Evolutionary conservation across 495 filamentous ascomycete species (phyloP).

Genomic region (Trichoderma virens): DNA sequence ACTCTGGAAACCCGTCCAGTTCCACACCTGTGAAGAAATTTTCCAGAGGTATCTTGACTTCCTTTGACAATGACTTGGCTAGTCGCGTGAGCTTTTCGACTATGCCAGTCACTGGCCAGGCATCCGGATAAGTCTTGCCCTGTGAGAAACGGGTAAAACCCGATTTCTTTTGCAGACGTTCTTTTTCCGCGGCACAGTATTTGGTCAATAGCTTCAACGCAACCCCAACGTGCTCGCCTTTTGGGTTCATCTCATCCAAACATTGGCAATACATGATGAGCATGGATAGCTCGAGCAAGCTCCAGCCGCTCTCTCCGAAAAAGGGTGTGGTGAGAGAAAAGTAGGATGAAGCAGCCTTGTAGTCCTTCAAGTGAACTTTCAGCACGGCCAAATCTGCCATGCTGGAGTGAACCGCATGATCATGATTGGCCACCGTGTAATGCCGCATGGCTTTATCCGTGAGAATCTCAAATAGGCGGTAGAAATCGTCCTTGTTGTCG

Average conservation of each 20-base stretch:
- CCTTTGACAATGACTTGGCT: constrained; percentile 55
- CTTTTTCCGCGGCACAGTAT: constrained; percentile 50
- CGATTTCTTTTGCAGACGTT: constrained; percentile 34
- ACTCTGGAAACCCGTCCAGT: constrained; percentile 60
- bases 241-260: constrained; percentile 64
- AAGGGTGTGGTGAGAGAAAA: constrained; percentile 76
- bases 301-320: constrained; percentile 77
- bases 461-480: constrained; percentile 61
- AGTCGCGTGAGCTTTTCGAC: constrained; percentile 57
- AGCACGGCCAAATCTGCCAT: constrained; percentile 82
- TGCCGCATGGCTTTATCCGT: constrained; percentile 65
- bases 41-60: constrained; percentile 57
- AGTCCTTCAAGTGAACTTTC: constrained; percentile 69
- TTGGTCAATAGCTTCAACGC: constrained; percentile 70
- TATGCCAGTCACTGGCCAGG: constrained; percentile 49
- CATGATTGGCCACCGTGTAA: constrained; percentile 66
- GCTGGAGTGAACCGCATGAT: constrained; percentile 64
- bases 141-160: constrained; percentile 17
- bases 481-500: constrained; percentile 41
- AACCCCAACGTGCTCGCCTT: constrained; percentile 73
- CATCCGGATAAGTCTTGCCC: constrained; percentile 39
- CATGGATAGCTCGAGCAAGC: constrained; percentile 68
- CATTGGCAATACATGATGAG: constrained; percentile 80
- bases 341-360: constrained; percentile 63
- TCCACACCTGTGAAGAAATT: constrained; percentile 66